Evolutionary conservation across 1,139 yeast species (phyloP), one percentile per base, ranked within the genome.

Genomic region (Geotrichum carabidarum): DNA sequence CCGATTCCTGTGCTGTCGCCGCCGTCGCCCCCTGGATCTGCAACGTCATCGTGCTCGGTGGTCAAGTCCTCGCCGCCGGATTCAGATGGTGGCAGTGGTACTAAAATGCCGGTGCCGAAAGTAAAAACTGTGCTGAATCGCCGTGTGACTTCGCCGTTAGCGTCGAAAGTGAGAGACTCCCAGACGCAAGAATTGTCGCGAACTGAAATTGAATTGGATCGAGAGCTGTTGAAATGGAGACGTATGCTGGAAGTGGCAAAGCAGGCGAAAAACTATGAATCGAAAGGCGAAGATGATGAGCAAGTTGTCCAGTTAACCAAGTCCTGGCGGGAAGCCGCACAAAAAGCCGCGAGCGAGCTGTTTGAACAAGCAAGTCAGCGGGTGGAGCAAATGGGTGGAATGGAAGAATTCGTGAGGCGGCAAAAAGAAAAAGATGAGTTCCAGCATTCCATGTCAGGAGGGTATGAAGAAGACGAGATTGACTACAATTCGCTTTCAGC

Each of bases 241-340:
- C 59, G 66, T 15, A 65, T 66, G 47, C 58, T 72, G 1, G 68
- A 68, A 9, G 58, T 68, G 0, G 60, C 77, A 49, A 67, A 67
- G 48, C 69, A 73, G 42, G 77, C 78, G 0, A 64, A 68, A 40
- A 67, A 66, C 27, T 69, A 74, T 41, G 59, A 62, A 15, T 66
- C 66, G 6, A 57, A 61, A 49, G 57, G 68, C 15, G 62, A 63
- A 15, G 68, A 66, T 14, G 53, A 51, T 6, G 55, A 51, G 4
- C 65, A 67, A 32, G 60, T 71, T 1, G 57, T 59, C 4, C 55
- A 58, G 4, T 60, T 77, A 18, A 73, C 74, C 9, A 65, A 58
- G 0, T 75, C 76, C 58, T 78, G 82, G 81, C 68, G 78, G 55
- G 63, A 62, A 9, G 72, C 74, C 0, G 76, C 78, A 0, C 76